Base-by-base conservation (phyloP, 495 filamentous ascomycete genomes). In the Letharia lupina region DNA sequence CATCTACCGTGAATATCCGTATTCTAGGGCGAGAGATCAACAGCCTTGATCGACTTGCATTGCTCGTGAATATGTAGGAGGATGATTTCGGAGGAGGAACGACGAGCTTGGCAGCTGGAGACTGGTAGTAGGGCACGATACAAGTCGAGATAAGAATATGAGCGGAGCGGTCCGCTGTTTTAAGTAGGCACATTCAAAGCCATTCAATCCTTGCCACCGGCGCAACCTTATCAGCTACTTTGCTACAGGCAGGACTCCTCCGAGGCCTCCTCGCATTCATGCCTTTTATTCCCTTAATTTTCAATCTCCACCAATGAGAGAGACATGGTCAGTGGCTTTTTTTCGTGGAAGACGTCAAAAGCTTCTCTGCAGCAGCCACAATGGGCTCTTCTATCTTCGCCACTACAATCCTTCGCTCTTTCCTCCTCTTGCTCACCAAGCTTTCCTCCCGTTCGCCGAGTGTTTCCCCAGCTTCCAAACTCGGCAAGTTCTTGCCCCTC, bases 391-490 rank as follows among this genome's bases (percentile, higher is more conserved):
- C 35, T 33, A 15, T 11, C 23, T 6, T 18, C 13, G 28, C 62
- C 62, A 64, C 33, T 64, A n/a, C n/a, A 54, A 12, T 10, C 20
- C 9, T 5, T 33, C 37, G 45, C 20, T 57, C 37, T 23, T 57
- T 45, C 16, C 16, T 28, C 16, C 11, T 20, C 52, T 33, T 45
- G 20, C 63, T 13, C 15, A 20, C 48, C 41, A 47, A 45, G 20
- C 11, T 18, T 47, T 10, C 39, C 12, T 16, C n/a, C 50, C 40
- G 23, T 18, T 37, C 31, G 28, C 28, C 62, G 9, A 64, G 9
- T 20, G 10, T 28, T 9, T 0, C 62, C 20, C 41, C 63, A 65
- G 63, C 52, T 65, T 65, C 63, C 63, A 35, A 65, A 39, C 63
- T 47, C 15, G 62, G 62, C n/a, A 64, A 57, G n/a, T 35, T 42